Evolutionary conservation across 1,284 basidiomycete genomes (phyloP), one percentile per base, ranked within the genome.

Genomic region (Pseudozyma pruni): DNA sequence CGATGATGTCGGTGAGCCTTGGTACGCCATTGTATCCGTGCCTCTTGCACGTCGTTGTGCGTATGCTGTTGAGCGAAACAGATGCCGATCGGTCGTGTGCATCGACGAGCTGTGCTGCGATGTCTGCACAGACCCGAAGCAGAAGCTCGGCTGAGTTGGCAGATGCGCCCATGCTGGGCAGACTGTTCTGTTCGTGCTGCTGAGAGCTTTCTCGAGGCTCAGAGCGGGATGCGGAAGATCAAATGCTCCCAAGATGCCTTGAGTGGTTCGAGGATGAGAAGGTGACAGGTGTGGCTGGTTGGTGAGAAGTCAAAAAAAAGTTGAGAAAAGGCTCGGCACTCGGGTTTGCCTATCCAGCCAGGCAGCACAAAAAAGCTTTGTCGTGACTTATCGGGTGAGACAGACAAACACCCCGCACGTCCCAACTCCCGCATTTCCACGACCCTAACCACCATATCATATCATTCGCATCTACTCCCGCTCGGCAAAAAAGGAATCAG

Each of bases 1-100:
- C 93, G 83, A 99, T 94, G 77, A 99, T 96, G 83, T 99, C 96
- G 40, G 98, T 95, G 27, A 99, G 87, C 44, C 95, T 85, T 0
- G 96, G 96, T 0, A 95, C 91, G 31, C 91, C 91, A 48, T 90
- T 89, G 78, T 90, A 91, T 10, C 88, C 89, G 83, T 90, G 89
- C 83, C 94, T 93, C 84, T 96, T 97, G 83, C 92, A 92, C 81
- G 95, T 88, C 75, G 89, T 90, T 39, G 90, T 86, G 35, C 95
- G 90, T 37, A 98, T 87, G 57, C 90, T 89, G 79, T 96, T 97
- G 55, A 99, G 86, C 10, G 93, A 94, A 37, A 94, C 90, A 0
- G 75, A 72, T 32, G 76, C 48, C 50, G 80, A 57, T 62, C 78
- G 85, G 81, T 95, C 90, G 80, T 96, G 91, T 0, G 93, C 91